These are phyloP conservation scores for Dothistroma septosporum DNA, from an alignment of 2,329 filamentous ascomycete species.

Conservation along the genomic window DNA sequence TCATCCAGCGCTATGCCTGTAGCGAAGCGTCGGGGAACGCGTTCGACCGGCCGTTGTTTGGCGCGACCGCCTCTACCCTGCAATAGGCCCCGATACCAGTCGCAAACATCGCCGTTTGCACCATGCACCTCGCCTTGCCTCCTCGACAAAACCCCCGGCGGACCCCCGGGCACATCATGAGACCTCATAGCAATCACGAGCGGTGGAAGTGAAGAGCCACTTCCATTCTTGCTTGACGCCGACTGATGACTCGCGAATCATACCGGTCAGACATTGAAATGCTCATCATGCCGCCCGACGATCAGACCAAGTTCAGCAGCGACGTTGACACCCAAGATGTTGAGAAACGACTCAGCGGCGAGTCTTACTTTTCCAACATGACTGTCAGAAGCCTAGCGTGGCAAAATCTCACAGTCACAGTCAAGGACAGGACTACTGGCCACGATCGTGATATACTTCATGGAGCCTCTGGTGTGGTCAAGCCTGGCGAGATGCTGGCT, in stretches of 20 bases:
- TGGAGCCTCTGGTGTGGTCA: constrained; percentile 18
- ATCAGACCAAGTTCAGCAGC: constrained; percentile 6
- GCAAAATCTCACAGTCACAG: constrained; percentile 60
- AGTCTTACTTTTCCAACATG: constrained; percentile 50
- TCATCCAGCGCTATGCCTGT: not conserved
- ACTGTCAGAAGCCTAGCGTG: constrained; percentile 60
- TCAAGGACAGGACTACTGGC: constrained; percentile 63
- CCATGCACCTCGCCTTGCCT: not conserved
- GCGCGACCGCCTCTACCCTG: not conserved
- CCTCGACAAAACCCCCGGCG: not conserved
- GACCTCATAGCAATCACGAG: not conserved
- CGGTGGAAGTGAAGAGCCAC: not conserved
- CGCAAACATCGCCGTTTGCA: constrained; percentile 2
- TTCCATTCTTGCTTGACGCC: constrained; percentile 3
- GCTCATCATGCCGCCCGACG: constrained; percentile 17
- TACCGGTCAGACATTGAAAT: constrained; percentile 22
- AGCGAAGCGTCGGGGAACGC: not conserved
- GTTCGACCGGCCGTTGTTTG: not conserved
- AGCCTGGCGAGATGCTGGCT: constrained; percentile 65
- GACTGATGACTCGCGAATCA: constrained; percentile 16
- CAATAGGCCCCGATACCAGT: not conserved
- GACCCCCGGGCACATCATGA: not conserved
- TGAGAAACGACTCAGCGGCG: constrained; percentile 15
- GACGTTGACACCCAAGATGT: constrained; percentile 10
- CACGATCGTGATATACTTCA: constrained; percentile 42